A percentile compares a stretch with the other conserved stretches of the same genome.
phyloP scores from a whole-genome alignment of 176 grass and related monocot species.

The Avena atlantica region DNA sequence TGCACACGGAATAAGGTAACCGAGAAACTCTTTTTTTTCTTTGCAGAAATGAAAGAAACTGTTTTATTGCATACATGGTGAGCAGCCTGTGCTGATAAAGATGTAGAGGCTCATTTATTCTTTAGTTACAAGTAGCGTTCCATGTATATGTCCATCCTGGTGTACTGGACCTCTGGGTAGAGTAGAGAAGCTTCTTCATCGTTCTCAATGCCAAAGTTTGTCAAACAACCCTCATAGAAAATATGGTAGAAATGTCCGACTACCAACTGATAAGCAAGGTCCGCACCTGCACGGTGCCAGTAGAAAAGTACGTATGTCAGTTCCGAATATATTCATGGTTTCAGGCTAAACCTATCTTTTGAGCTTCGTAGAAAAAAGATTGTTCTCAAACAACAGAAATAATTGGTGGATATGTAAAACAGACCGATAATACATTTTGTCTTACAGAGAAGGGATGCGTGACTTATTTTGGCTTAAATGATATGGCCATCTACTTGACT shows the following conservation, averaged over 20 bases:
- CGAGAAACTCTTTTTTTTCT: background rate
- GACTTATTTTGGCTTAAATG: too few relatives aligned
- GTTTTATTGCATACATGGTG: background rate
- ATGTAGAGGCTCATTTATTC: background rate
- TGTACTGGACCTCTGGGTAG: slow-evolving; percentile 62
- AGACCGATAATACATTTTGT: background rate
- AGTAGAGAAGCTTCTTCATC: slow-evolving; percentile 52
- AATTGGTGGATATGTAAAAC: background rate
- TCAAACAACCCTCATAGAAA: slow-evolving; percentile 61
- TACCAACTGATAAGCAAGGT: slow-evolving; percentile 21
- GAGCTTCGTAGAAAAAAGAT: background rate
- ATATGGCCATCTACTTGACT: too few relatives aligned
- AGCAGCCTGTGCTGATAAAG: background rate
- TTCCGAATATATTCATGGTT: background rate
- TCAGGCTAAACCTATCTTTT: background rate
- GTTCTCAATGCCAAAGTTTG: slow-evolving; percentile 61
- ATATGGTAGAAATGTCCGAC: slow-evolving; percentile 63
- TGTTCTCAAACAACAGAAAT: background rate
- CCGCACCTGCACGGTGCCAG: slow-evolving; percentile 23
- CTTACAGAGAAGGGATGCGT: too few relatives aligned
- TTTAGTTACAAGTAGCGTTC: slow-evolving; percentile 40
- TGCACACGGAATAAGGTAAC: background rate
- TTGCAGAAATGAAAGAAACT: background rate
- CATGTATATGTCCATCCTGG: slow-evolving; percentile 51
- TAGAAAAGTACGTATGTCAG: background rate